Evolutionary conservation across 139 green algal species (phyloP).

Genomic region (Chlamydomonas sp.): DNA sequence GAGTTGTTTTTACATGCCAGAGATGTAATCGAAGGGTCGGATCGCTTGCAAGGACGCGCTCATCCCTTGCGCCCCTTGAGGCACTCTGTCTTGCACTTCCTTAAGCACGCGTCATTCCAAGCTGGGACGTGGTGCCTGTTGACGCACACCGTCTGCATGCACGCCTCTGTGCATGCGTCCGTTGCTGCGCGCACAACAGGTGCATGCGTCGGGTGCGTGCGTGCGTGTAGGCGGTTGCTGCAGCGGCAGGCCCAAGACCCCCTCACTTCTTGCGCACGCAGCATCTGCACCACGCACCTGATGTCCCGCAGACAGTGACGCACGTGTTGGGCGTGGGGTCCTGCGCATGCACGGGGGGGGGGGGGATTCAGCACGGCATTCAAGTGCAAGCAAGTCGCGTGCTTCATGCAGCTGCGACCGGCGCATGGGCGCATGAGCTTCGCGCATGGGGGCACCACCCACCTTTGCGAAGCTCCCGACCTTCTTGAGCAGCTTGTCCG

Average conservation of each 20-base stretch:
- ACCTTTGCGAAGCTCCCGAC: conserved; percentile 78
- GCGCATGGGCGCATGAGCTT: no score
- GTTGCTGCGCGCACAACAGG: conserved; percentile 26
- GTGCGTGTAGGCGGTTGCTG: no score
- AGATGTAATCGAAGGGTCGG: no score
- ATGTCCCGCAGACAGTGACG: conserved; percentile 89
- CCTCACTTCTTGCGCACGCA: background rate
- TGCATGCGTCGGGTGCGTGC: conserved; percentile 9
- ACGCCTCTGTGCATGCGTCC: conserved; percentile 90
- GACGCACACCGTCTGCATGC: conserved; percentile 72
- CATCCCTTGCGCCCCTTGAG: conserved; percentile 40
- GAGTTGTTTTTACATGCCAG: no score
- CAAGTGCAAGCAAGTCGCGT: conserved; percentile 2
- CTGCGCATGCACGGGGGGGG: no score
- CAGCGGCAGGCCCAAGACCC: background rate
- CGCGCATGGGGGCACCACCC: no score
- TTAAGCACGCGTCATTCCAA: conserved; percentile 88
- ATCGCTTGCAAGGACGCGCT: no score
- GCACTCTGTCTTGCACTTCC: conserved; percentile 79
- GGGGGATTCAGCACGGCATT: conserved; percentile 13
- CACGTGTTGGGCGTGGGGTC: conserved; percentile 79
- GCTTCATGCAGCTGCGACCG: no score
- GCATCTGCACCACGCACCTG: conserved; percentile 25
- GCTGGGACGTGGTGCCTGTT: conserved; percentile 86
- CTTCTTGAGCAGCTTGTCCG: conserved; percentile 62